These are phyloP conservation scores for Backusella circina DNA, from an alignment of 192 early-diverging fungal genomes.

Conservation along the genomic window DNA sequence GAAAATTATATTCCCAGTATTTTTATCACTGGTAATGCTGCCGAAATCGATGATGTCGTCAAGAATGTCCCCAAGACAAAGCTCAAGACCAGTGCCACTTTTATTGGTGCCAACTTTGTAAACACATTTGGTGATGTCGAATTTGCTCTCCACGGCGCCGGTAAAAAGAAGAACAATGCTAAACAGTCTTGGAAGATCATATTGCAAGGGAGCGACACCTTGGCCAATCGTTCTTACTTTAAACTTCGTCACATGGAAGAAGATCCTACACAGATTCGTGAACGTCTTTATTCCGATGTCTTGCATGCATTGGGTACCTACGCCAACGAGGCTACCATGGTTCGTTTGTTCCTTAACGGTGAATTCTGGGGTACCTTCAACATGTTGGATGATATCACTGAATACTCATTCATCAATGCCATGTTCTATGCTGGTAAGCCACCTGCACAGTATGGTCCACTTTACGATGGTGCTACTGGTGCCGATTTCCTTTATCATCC, in stretches of 20 bases:
- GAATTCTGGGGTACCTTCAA: constrained; percentile 47
- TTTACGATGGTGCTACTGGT: constrained; percentile 44
- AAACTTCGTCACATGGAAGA: constrained; percentile 48
- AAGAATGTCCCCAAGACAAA: constrained; percentile 12
- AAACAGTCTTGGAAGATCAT: constrained; percentile 46
- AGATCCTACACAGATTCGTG: constrained; percentile 52
- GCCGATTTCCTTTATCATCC: constrained; percentile 37
- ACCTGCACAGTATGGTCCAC: constrained; percentile 29
- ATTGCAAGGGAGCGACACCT: constrained; percentile 12
- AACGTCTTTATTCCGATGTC: constrained; percentile 46
- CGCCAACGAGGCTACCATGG: constrained; percentile 42
- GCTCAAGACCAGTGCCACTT: constrained; percentile 24
- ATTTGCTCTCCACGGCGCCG: constrained; percentile 45
- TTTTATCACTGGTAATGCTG: constrained; percentile 30
- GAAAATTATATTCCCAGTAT: constrained; percentile 45
- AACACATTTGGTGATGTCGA: constrained; percentile 25
- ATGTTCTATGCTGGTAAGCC: constrained; percentile 37
- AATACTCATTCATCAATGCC: constrained; percentile 42
- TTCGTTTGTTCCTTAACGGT: constrained; percentile 42
- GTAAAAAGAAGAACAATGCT: constrained; percentile 50
- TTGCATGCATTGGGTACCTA: constrained; percentile 39
- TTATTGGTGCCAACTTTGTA: constrained; percentile 36
- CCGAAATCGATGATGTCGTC: constrained; percentile 23
- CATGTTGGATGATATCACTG: constrained; percentile 39
- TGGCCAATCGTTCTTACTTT: constrained; percentile 37